Evolutionary conservation across 257 asterid genomes (phyloP), one percentile per base, ranked within the genome.

Genomic region (Primulina eburnea): DNA sequence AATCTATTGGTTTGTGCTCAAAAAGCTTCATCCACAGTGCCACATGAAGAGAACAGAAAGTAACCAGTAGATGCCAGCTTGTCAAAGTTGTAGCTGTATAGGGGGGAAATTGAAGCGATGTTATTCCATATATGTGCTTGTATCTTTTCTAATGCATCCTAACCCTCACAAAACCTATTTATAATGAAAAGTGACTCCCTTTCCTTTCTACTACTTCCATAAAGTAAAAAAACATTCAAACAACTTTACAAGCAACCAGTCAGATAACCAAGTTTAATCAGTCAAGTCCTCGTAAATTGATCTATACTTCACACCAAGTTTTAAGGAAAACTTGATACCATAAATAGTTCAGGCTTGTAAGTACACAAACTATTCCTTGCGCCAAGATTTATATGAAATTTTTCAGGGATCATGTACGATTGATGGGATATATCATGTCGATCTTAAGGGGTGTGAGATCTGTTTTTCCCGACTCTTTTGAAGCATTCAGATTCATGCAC

Each of bases 41-140:
- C 78, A 85, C 86, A 57, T 88, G 98, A 74, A 92, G 96, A 52
- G 97, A 89, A 74, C 92, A 88, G 78, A 78, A 89, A 0, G 96
- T 89, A 40, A 88, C 96, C 60, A 89, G 83, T 71, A 90, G 81
- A 84, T 90, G 97, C 97, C 97, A 90, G 87, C 97, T 90, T 37
- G 97, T 90, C 81, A 91, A 72, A 74, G 96, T 92, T 10, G 96
- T 89, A 80, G 96, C 96, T 92, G 89, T 75, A 81, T 28, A 53
- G 52, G 59, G 58, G 75, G 62, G 64, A 50, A 35, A 61, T 52
- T 63, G 60, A 43, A 71, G 64, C 57, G 35, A 17, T 60, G 43
- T 62, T 59, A 61, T 43, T 34, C 28, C 35, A 20, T 67, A 56
- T 29, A 60, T 30, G 14, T 61, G 9, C 30, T n/a, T 43, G 5